Base-by-base conservation (phyloP, 768 basidiomycete species). In the Collybia sp. region DNA sequence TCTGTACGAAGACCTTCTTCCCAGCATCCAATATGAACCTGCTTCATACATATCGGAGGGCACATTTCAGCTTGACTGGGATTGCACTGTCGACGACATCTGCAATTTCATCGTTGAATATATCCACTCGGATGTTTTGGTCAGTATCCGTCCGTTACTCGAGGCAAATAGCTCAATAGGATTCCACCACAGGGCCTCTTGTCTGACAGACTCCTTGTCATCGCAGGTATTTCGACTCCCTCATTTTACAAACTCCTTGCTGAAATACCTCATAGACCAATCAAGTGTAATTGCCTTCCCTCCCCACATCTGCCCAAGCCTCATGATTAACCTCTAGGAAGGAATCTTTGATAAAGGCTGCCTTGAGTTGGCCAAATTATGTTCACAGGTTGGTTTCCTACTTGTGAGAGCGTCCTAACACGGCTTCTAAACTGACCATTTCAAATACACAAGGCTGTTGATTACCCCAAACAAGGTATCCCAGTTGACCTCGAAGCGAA, bases 51-150 rank as follows among this genome's bases (percentile, higher is more conserved):
- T 62, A 1, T 37, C 71, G 2, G 65, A 62, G 6, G 53, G 52
- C 0, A 62, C 75, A 1, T 64, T 61, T 37, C 62, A 58, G 3
- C 61, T 83, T 11, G 68, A 71, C 0, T 64, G 74, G 13, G 71
- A 77, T 6, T 78, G 79, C 45, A 79, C 71, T 0, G 75, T 88
- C 5, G 69, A 82, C 1, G 86, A 90, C 52, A 80, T 92, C 12
- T 86, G 85, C 49, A 72, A 92, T 46, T 92, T 93, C 53, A 68
- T 93, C 17, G 80, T 89, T 12, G 82, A 92, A 53, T 93, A 91
- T 45, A 88, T 93, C 58, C 76, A 87, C 51, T 88, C 88, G 0
- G 88, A 92, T 55, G 76, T 89, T 36, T 63, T 89, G 73, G 87
- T 88, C 63, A 15, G 74, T 56, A 6, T 8, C 16, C 25, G 8